Evolutionary conservation across 2,329 filamentous ascomycete genomes (phyloP).

Genomic region (Cercospora citrullina): DNA sequence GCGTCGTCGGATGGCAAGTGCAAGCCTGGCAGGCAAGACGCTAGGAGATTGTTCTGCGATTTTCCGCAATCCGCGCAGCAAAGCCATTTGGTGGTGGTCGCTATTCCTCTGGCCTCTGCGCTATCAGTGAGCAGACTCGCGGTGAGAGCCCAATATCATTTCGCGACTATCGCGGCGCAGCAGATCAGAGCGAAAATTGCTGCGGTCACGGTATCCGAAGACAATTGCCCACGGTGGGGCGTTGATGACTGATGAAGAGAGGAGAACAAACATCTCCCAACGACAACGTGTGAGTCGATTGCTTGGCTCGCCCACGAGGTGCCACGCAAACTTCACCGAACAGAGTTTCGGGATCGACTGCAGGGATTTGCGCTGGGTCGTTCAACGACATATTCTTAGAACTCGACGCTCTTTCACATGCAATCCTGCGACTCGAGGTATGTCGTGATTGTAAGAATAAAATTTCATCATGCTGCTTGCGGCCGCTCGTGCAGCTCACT

Average conservation of each 20-base stretch:
- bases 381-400: slow-evolving; percentile 6
- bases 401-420: slow-evolving; percentile 4
- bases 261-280: neutral
- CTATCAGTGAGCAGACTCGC: neutral
- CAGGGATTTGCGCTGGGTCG: slow-evolving; percentile 7
- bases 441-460: neutral
- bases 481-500: neutral
- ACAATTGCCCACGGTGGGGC: neutral
- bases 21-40: neutral
- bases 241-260: neutral
- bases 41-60: neutral
- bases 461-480: neutral
- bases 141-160: slow-evolving; percentile 2
- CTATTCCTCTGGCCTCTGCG: neutral
- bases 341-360: slow-evolving; percentile 11
- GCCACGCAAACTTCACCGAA: neutral
- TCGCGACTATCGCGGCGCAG: neutral
- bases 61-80: neutral
- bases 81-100: neutral
- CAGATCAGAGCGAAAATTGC: neutral
- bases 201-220: neutral
- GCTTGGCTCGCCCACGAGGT: neutral
- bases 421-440: neutral
- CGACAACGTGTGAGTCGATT: slow-evolving; percentile 1
- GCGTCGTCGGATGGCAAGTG: slow-evolving; percentile 4